Base-by-base conservation (phyloP, 1,284 basidiomycete genomes). In the Macrocystidia cucumis region DNA sequence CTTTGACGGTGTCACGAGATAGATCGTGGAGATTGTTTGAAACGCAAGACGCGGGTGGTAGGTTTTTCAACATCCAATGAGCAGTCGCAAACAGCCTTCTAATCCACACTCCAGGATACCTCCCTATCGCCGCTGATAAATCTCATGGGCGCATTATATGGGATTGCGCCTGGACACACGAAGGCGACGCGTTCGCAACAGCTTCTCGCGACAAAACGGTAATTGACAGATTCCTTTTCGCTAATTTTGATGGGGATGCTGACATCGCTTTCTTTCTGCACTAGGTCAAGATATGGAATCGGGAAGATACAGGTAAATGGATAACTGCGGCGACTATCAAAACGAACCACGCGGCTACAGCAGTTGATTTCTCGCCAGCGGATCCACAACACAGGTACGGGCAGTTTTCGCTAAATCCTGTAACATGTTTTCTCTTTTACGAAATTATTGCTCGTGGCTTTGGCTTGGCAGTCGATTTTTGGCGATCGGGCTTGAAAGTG, bases 171-270 rank as follows among this genome's bases (percentile, higher is more conserved):
- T 98, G 92, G 90, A 67, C 80, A 1, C 50, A 55, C 1, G 78
- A 86, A 46, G 76, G 76, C 3, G 70, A 78, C 40, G 49, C 81
- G 4, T 99, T 98, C 54, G 91, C 79, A 1, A 98, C 96, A 1
- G 93, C 91, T 1, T 93, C 92, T 4, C 73, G 96, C 29, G 95
- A 98, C 58, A 98, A 95, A 64, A 91, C 84, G n/a, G 91, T 90
- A 44, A 24, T 32, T 41, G 13, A 5, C n/a, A n/a, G n/a, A n/a
- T n/a, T n/a, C n/a, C n/a, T n/a, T n/a, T n/a, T 24, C 20, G 8
- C 13, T 9, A 13, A 40, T 25, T 27, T 5, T 33, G 11, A 19
- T 40, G 18, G 30, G 20, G 9, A 21, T 27, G 19, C 13, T n/a
- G n/a, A n/a, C n/a, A n/a, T n/a, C n/a, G n/a, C 32, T 6, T n/a